These are phyloP conservation scores for Skeletonema costatum DNA, from an alignment of 108 stramenopile genomes.

Conservation along the genomic window DNA sequence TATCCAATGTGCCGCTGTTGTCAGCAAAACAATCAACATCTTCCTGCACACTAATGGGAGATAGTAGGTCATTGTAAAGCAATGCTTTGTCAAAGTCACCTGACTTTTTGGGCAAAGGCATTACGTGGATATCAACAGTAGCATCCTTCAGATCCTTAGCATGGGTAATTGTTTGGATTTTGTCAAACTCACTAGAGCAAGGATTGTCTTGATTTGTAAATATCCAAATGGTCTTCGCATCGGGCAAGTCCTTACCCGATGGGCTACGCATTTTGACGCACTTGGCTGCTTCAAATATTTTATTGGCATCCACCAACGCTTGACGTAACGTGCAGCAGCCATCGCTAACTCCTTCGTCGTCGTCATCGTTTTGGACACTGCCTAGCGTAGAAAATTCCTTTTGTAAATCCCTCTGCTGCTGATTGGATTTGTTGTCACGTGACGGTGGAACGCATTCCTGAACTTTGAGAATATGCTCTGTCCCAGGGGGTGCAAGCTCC, in stretches of 20 bases:
- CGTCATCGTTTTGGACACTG: background rate
- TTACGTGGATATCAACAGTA: conserved; percentile 56
- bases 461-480: conserved; percentile 32
- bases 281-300: conserved; percentile 57
- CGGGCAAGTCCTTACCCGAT: conserved; percentile 44
- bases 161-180: conserved; percentile 32
- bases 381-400: conserved; percentile 52
- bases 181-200: conserved; percentile 36
- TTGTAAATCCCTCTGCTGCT: conserved; percentile 43
- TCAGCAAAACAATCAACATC: background rate
- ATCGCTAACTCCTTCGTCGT: conserved; percentile 7
- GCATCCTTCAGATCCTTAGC: conserved; percentile 60
- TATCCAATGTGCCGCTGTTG: conserved; percentile 13
- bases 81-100: conserved; percentile 17
- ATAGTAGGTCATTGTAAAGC: conserved; percentile 25
- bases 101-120: conserved; percentile 51
- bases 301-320: conserved; percentile 52
- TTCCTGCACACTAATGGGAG: background rate
- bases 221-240: conserved; percentile 74
- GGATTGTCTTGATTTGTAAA: conserved; percentile 76
- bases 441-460: conserved; percentile 27
- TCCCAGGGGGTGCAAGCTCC: conserved; percentile 65
- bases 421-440: conserved; percentile 12
- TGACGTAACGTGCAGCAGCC: conserved; percentile 10
- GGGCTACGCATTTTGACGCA: conserved; percentile 49